phyloP scores from a whole-genome alignment of 306 rosid genomes.

The Delonix regia region DNA sequence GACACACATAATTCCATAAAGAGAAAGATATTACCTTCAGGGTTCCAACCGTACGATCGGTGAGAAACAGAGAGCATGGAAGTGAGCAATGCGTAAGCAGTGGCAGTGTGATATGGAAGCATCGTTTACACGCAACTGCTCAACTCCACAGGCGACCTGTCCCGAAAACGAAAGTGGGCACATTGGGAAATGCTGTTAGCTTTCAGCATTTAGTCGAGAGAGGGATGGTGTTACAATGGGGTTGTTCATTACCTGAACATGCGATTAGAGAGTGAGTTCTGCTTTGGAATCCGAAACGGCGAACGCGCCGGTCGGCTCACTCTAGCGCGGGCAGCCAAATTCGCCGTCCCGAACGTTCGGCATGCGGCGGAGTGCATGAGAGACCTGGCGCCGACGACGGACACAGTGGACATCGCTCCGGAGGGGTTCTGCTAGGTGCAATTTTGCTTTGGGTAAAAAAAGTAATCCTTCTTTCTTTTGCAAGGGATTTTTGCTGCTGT shows the following conservation, averaged over 20 bases:
- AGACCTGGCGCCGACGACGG: conserved; percentile 54
- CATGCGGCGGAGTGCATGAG: conserved; percentile 49
- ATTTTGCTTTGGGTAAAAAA: no score
- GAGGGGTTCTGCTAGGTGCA: not conserved
- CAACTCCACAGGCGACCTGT: conserved; percentile 63
- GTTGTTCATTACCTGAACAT: conserved; percentile 50
- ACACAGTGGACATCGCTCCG: conserved; percentile 46
- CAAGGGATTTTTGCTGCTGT: no score
- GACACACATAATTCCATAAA: not conserved
- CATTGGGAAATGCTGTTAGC: not conserved
- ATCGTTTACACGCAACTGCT: conserved; percentile 65
- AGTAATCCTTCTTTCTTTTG: no score
- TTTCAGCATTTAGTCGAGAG: not conserved
- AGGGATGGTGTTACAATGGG: not conserved
- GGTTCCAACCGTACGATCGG: conserved; percentile 60
- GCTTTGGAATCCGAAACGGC: conserved; percentile 48
- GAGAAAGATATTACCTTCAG: conserved; percentile 55
- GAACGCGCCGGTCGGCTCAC: conserved; percentile 34
- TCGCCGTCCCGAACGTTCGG: conserved; percentile 32
- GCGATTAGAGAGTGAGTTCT: conserved; percentile 48
- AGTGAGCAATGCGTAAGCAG: conserved; percentile 74
- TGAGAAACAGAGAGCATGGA: conserved; percentile 67
- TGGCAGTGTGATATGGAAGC: conserved; percentile 76
- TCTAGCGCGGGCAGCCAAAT: conserved; percentile 40
- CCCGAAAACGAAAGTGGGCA: not conserved